These are phyloP conservation scores for Penicillium sp. DNA, from an alignment of 2,329 filamentous ascomycete genomes.

Conservation along the genomic window DNA sequence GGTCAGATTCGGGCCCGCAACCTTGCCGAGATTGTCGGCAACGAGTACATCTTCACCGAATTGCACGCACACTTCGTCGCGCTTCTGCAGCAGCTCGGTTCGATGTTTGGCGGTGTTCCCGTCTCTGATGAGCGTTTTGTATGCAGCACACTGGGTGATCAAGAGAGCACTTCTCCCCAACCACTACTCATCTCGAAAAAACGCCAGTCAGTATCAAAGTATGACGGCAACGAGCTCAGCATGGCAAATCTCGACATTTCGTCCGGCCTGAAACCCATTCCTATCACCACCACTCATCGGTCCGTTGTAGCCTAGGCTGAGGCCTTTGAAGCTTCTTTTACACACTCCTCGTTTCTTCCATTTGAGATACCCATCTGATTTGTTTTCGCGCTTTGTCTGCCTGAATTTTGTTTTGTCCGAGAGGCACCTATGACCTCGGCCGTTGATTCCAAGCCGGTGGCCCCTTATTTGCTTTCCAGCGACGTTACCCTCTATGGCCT, in stretches of 20 bases:
- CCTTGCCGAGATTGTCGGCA: constrained; percentile 56
- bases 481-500: constrained; percentile 2
- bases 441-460: not conserved
- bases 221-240: constrained; percentile 30
- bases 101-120: constrained; percentile 44
- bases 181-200: constrained; percentile 24
- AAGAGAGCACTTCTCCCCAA: constrained; percentile 24
- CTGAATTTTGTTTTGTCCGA: constrained; percentile 1
- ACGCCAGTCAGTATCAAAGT: constrained; percentile 18
- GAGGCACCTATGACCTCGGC: not conserved
- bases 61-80: constrained; percentile 53
- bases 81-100: constrained; percentile 46
- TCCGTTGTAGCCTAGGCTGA: constrained; percentile 33
- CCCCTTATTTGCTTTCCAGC: constrained; percentile 4
- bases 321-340: not conserved
- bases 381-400: not conserved
- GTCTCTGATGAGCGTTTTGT: constrained; percentile 42
- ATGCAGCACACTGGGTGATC: constrained; percentile 37
- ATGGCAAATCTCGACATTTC: constrained; percentile 33
- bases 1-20: constrained; percentile 54
- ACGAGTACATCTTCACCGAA: constrained; percentile 56
- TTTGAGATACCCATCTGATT: constrained; percentile 15
- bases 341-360: not conserved
- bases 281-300: constrained; percentile 32
- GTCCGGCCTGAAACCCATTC: constrained; percentile 36